A percentile compares a stretch with the other conserved stretches of the same genome.
These are phyloP conservation scores for Ceratocystis eucalypticola DNA, from an alignment of 2,329 filamentous ascomycete species.

Conservation along the genomic window DNA sequence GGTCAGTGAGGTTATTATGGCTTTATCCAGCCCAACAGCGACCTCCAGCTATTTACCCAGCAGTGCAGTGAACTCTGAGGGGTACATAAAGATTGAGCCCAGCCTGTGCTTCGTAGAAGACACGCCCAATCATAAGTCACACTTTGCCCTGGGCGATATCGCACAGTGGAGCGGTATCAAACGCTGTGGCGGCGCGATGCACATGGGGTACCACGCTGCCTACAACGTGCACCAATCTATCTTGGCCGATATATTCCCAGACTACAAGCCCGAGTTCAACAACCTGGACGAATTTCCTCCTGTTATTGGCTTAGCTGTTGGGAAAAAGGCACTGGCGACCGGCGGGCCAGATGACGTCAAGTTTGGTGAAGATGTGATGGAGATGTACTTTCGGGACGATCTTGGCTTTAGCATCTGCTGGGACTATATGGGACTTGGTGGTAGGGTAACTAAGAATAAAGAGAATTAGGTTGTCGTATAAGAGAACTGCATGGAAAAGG, in stretches of 20 bases:
- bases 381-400: constrained; percentile 53
- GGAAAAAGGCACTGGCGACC: constrained; percentile 54
- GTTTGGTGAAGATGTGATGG: constrained; percentile 48
- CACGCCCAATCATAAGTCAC: constrained; percentile 43
- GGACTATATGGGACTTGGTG: constrained; percentile 38
- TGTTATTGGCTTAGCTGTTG: constrained; percentile 59
- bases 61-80: constrained; percentile 46
- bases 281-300: constrained; percentile 42
- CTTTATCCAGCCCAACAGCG: constrained; percentile 49
- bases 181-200: constrained; percentile 62
- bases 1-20: constrained; percentile 55
- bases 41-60: constrained; percentile 49
- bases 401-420: constrained; percentile 49
- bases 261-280: constrained; percentile 33
- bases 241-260: constrained; percentile 30
- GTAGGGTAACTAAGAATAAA: constrained; percentile 5
- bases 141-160: constrained; percentile 60
- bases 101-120: constrained; percentile 33
- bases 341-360: constrained; percentile 42
- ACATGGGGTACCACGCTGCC: constrained; percentile 53
- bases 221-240: constrained; percentile 55
- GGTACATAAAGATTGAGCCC: constrained; percentile 49
- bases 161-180: constrained; percentile 65
- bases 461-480: not conserved
- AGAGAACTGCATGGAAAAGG: not conserved